phyloP scores from a whole-genome alignment of 768 basidiomycete genomes.

The Mycena sanguinolenta region DNA sequence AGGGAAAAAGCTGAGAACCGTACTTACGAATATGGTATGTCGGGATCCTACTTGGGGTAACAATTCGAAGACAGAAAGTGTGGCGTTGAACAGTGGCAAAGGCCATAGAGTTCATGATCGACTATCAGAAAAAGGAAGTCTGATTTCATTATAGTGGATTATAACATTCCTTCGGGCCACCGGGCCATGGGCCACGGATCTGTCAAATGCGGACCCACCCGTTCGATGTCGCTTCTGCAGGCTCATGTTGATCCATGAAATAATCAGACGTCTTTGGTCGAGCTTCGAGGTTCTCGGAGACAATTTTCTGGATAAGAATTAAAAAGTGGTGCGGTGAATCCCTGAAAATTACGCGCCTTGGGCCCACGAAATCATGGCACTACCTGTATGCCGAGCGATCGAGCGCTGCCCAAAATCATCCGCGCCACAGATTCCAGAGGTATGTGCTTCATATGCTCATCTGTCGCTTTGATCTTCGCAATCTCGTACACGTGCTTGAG shows the following conservation, averaged over 20 bases:
- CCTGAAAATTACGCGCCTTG: constrained; percentile 35
- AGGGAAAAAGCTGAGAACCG: constrained; percentile 1
- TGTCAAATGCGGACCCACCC: constrained; percentile 38
- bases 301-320: constrained; percentile 26
- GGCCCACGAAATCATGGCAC: constrained; percentile 72
- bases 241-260: constrained; percentile 35
- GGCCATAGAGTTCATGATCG: constrained; percentile 26
- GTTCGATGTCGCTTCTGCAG: constrained; percentile 30
- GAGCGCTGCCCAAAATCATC: constrained; percentile 90
- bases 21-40: constrained; percentile 44
- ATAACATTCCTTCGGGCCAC: constrained; percentile 30
- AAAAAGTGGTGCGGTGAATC: constrained; percentile 14
- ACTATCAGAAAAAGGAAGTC: constrained; percentile 32
- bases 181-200: constrained; percentile 33
- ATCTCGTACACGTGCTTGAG: constrained; percentile 99
- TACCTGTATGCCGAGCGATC: constrained; percentile 90
- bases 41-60: constrained; percentile 22
- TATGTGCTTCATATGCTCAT: constrained; percentile 90
- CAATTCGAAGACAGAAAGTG: constrained; percentile 26
- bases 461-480: constrained; percentile 94
- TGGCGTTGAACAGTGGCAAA: constrained; percentile 32
- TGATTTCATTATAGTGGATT: constrained; percentile 40
- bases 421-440: constrained; percentile 89
- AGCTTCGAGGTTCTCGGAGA: constrained; percentile 1
- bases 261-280: constrained; percentile 14